Evolutionary conservation across 805 yeast genomes (phyloP), one percentile per base, ranked within the genome.

Genomic region (Schwanniomyces pseudopolymorphus): DNA sequence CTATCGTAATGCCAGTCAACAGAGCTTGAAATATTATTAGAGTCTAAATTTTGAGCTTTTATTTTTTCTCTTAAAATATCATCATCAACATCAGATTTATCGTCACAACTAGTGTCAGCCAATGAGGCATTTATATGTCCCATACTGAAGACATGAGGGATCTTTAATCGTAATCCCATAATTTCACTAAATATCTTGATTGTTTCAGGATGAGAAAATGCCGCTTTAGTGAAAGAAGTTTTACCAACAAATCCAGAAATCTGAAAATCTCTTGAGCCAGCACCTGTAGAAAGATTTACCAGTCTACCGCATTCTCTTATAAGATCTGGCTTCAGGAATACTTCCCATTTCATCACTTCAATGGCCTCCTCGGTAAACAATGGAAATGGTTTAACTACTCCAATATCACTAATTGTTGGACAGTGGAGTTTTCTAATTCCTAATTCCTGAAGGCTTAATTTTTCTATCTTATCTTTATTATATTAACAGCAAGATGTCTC

Each of bases 381-480:
- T 1, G 66, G 65, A 40, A 63, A 63, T 2, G 68, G 64, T 40
- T 62, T 60, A 4, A 61, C 51, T 1, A 58, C 65, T 4, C 61
- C 77, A 45, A 70, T 60, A 21, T 70, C 64, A 25, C 64, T 57
- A 27, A 67, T 59, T 14, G 67, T 61, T 13, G 60, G 59, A 10
- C 60, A 61, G 45, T 66, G 72, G 1, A 72, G 67, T 54, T 67
- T 65, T 16, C 57, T 50, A 45, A 72, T 70, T 2, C 67, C 64
- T 43, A 72, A 57, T 19, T 70, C 76, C 31, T 54, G n/a, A n/a
- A n/a, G n/a, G n/a, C n/a, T n/a, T n/a, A n/a, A n/a, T n/a, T n/a
- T n/a, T n/a, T n/a, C n/a, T n/a, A n/a, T n/a, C n/a, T n/a, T n/a
- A n/a, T n/a, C n/a, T n/a, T n/a, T n/a, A n/a, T n/a, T n/a, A n/a